phyloP scores from a whole-genome alignment of 495 filamentous ascomycete species.

The Podospora pseudocomata region DNA sequence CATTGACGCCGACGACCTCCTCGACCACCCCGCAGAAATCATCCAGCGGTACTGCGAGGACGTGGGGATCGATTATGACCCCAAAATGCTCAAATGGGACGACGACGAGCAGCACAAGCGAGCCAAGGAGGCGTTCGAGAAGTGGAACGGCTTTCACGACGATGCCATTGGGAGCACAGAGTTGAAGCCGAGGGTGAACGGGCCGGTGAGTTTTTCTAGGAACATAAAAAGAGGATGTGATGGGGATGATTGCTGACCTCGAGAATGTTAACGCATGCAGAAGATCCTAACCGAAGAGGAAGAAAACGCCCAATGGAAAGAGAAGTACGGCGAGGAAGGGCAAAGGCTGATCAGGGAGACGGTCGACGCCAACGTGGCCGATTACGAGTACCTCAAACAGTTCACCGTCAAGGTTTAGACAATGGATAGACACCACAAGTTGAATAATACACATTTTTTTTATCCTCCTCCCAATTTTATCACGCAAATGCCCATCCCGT shows the following conservation, averaged over 20 bases:
- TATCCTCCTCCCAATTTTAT: neutral
- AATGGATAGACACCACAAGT: neutral
- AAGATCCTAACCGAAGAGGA: conserved; percentile 49
- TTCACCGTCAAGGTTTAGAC: conserved; percentile 60
- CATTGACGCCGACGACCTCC: conserved; percentile 91
- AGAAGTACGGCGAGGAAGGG: conserved; percentile 76
- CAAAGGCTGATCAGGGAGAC: conserved; percentile 70
- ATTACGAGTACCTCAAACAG: conserved; percentile 89
- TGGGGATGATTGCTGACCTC: neutral
- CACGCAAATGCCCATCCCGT: neutral
- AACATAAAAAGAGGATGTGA: neutral
- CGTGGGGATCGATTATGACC: conserved; percentile 67
- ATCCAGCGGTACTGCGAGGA: conserved; percentile 74
- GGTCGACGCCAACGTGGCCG: conserved; percentile 72
- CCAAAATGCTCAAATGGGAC: conserved; percentile 79
- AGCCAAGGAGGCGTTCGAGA: conserved; percentile 74
- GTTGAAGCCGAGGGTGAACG: conserved; percentile 58
- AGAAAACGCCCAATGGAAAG: conserved; percentile 72
- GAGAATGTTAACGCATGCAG: conserved; percentile 19
- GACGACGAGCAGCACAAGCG: conserved; percentile 60
- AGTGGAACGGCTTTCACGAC: conserved; percentile 96
- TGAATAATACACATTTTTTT: neutral
- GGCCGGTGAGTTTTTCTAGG: conserved; percentile 57
- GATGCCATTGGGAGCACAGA: conserved; percentile 79
- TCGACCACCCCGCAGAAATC: conserved; percentile 71